These are phyloP conservation scores for Eudorina sp. DNA, from an alignment of 139 green algal species.

Conservation along the genomic window DNA sequence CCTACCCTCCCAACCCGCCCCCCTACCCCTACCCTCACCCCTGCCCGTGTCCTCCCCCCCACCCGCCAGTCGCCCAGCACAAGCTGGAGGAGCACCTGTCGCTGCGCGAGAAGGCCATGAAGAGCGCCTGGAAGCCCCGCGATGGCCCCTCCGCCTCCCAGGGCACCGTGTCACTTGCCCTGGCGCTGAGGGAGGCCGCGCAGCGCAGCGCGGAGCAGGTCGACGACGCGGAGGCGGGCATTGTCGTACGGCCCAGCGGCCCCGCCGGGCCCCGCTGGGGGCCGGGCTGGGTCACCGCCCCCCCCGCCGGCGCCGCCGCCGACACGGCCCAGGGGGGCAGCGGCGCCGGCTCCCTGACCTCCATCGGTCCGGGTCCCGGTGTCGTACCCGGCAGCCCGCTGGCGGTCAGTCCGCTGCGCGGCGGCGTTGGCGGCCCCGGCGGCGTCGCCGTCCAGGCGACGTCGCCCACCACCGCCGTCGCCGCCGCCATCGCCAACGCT, in stretches of 20 bases:
- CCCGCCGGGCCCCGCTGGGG: background rate
- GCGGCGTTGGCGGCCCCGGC: background rate
- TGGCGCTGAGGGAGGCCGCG: constrained; percentile 30
- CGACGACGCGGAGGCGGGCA: background rate
- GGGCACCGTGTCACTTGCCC: background rate
- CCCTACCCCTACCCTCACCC: too few species aligned
- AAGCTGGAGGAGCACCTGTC: constrained; percentile 47
- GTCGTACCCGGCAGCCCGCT: background rate
- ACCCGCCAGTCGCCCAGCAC: constrained; percentile 37
- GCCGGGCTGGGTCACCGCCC: background rate
- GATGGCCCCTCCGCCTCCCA: too few species aligned
- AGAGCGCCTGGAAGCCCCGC: background rate
- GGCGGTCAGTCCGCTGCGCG: background rate
- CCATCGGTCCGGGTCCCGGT: too few species aligned
- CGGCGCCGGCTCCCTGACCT: background rate
- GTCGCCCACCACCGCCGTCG: background rate
- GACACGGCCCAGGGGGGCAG: background rate
- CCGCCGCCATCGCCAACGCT: background rate
- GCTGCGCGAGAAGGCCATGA: constrained; percentile 28
- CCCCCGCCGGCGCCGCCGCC: background rate
- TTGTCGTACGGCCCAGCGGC: background rate
- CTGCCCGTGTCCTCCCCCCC: background rate
- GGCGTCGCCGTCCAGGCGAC: background rate
- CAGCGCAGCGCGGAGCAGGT: constrained; percentile 17
- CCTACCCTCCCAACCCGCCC: too few species aligned